These are phyloP conservation scores for Phaseolus lunatus DNA, from an alignment of 306 rosid species.

Conservation along the genomic window DNA sequence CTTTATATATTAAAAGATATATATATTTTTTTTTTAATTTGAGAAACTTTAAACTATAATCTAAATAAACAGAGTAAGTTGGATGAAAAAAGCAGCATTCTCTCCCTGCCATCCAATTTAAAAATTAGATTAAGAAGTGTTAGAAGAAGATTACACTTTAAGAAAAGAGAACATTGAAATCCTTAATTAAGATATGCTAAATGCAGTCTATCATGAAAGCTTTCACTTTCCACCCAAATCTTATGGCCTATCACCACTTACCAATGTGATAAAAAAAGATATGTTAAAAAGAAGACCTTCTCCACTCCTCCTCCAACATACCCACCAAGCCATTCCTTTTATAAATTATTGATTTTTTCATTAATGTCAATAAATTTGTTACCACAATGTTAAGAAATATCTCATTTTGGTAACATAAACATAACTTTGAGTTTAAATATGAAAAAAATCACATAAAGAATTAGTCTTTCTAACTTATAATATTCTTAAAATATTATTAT, in stretches of 20 bases:
- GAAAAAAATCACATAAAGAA: neutral
- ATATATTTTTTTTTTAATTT: too few relatives aligned
- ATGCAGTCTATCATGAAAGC: neutral
- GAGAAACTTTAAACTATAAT: too few relatives aligned
- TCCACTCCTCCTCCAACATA: neutral
- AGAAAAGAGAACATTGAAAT: neutral
- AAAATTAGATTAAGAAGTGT: neutral
- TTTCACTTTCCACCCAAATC: slow-evolving; percentile 18
- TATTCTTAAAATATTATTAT: too few relatives aligned
- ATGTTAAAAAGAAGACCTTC: neutral
- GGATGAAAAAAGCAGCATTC: too few relatives aligned
- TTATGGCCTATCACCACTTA: slow-evolving; percentile 7
- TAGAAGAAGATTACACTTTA: neutral
- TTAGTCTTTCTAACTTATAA: neutral
- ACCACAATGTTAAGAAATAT: neutral
- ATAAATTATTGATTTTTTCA: neutral
- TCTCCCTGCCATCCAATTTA: neutral
- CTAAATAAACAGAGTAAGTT: too few relatives aligned
- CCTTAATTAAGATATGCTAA: neutral
- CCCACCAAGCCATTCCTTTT: neutral
- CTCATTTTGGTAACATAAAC: neutral
- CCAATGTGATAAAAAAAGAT: neutral
- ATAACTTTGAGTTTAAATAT: neutral
- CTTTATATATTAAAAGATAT: too few relatives aligned
- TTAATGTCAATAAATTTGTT: too few relatives aligned